A percentile compares a stretch with the other conserved stretches of the same genome.
Conservation (phyloP, 768 basidiomycete species). For the Galerina sulciceps region DNA sequence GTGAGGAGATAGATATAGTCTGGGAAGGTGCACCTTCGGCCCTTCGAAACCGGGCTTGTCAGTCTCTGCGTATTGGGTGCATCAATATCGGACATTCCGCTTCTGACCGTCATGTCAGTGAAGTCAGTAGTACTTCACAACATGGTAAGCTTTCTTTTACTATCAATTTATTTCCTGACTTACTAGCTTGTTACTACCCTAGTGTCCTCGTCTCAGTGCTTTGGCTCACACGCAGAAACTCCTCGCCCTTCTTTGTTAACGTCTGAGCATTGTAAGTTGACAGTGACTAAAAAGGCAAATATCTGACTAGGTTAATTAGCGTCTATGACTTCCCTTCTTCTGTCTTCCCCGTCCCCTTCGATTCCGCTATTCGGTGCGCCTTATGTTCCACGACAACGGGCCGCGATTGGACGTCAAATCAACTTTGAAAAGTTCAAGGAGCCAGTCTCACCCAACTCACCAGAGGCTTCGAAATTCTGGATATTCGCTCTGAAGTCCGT, state of each 20-base stretch:
- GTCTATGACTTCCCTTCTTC: no score
- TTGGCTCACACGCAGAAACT: no score
- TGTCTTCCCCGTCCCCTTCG: neutral
- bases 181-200: no score
- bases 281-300: no score
- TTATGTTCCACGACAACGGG: neutral
- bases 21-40: neutral
- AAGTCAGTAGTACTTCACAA: neutral
- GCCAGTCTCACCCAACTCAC: neutral
- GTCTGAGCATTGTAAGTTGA: no score
- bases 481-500: neutral
- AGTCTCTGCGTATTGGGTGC: neutral
- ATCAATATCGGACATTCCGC: constrained; percentile 4
- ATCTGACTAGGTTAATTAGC: no score
- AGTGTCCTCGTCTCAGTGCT: no score
- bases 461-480: neutral
- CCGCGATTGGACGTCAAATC: neutral
- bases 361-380: neutral
- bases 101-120: neutral
- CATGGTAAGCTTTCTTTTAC: neutral
- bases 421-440: neutral
- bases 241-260: no score
- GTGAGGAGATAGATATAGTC: neutral
- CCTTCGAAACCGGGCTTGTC: constrained; percentile 6
- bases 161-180: no score